These are phyloP conservation scores for Jaltomata sinuosa DNA, from an alignment of 257 asterid genomes.

Conservation along the genomic window DNA sequence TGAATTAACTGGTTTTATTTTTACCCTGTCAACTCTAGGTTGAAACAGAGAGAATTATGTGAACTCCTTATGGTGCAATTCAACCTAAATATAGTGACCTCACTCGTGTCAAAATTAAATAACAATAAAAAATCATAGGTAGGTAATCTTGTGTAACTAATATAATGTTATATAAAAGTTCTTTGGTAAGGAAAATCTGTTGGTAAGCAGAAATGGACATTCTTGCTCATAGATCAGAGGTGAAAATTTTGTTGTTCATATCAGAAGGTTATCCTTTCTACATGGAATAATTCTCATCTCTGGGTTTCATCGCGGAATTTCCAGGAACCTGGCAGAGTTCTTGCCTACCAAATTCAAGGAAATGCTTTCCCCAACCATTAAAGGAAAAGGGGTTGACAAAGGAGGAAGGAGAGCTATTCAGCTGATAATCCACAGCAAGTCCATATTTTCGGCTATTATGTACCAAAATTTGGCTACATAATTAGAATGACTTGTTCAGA, in stretches of 20 bases:
- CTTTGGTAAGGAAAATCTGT: neutral
- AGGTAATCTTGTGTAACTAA: neutral
- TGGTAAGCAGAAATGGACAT: neutral
- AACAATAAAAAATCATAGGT: neutral
- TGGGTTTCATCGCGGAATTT: constrained; percentile 18
- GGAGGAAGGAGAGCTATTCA: neutral
- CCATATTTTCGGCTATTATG: neutral
- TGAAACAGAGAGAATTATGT: neutral
- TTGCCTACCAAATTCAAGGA: neutral
- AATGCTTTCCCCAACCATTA: neutral
- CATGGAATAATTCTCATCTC: constrained; percentile 16
- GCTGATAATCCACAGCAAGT: neutral
- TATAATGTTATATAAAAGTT: neutral
- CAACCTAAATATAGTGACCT: neutral
- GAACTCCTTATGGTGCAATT: neutral
- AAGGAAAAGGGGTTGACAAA: neutral
- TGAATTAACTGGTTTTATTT: neutral
- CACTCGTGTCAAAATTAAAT: neutral
- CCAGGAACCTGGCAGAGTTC: constrained; percentile 31
- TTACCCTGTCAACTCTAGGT: neutral
- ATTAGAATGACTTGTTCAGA: neutral
- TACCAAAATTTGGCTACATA: neutral
- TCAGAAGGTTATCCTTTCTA: constrained; percentile 26
- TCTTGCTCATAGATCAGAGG: neutral
- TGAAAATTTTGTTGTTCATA: neutral